These are phyloP conservation scores for Floccularia luteovirens DNA, from an alignment of 768 basidiomycete genomes.

Conservation along the genomic window DNA sequence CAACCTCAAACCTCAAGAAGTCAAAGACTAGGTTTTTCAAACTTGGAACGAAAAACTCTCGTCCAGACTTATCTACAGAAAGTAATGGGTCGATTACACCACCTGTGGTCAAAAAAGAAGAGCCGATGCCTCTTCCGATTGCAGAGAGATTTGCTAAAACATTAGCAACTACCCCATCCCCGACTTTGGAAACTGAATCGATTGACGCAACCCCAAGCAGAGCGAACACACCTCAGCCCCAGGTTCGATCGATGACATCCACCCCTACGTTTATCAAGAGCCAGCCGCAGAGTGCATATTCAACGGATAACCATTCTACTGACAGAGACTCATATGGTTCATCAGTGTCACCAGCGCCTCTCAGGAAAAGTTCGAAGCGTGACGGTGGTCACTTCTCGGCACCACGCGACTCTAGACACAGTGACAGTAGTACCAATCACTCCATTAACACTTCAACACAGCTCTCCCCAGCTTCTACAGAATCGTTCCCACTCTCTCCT, in stretches of 20 bases:
- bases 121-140: conserved; percentile 32
- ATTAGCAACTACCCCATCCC: conserved; percentile 8
- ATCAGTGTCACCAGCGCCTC: conserved; percentile 8
- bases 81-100: conserved; percentile 10
- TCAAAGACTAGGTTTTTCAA: conserved; percentile 28
- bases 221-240: not conserved
- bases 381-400: no score
- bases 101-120: conserved; percentile 12
- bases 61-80: conserved; percentile 22
- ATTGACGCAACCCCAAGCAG: conserved; percentile 2
- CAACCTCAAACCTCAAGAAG: conserved; percentile 7
- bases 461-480: no score
- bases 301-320: not conserved
- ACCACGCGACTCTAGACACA: no score
- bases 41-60: conserved; percentile 29
- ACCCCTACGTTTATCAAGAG: not conserved
- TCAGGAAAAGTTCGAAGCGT: no score
- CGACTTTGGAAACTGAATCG: conserved; percentile 2
- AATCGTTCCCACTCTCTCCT: no score
- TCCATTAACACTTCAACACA: no score
- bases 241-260: not conserved
- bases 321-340: conserved; percentile 2
- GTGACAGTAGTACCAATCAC: no score
- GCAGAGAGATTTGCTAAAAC: conserved; percentile 39
- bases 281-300: not conserved